Base-by-base conservation (phyloP, 345 rosid species). In the Carallia pectinifolia region DNA sequence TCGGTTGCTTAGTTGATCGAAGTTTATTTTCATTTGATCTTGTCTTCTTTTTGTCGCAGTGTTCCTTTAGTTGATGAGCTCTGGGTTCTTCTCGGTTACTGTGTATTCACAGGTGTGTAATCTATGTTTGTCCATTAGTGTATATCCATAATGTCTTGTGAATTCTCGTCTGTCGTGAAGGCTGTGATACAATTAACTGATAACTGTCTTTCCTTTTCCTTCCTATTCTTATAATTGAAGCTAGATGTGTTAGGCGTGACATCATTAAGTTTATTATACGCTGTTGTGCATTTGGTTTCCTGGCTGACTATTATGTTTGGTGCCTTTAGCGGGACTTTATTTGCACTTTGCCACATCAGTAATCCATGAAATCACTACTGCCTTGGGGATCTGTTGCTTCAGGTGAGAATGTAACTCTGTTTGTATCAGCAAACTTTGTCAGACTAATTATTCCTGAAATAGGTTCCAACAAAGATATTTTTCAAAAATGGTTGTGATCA, bases 371-470 rank as follows among this genome's bases (percentile, higher is more conserved):
- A 96, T 96, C 81, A 96, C 99, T 4, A 70, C 81, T 0, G 96
- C 99, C 67, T 79, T 96, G 86, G 99, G 99, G 67, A 96, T 96
- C 65, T 70, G 71, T 83, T 96, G 98, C 90, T 96, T 96, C 98
- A 96, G 99, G 99, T 95, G 77, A 61, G 71, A 29, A 33, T 66
- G 48, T 62, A 2, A 16, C 23, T 56, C 15, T 56, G 33, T 5
- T 44, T 13, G 17, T 10, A 10, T 44, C 15, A 13, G 27, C 33
- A 23, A 56, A 23, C 50, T 44, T 1, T 12, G 50, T 4, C 50
- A 44, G 17, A 4, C 17, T 44, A 44, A 44, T 15, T 3, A 1
- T 10, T 44, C 2, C 50, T 44, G 12, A 44, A 44, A 44, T 44
- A 44, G 4, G 3, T 12, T 44, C 17, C 17, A 12, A 16, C 50